Evolutionary conservation across 768 basidiomycete species (phyloP), one percentile per base, ranked within the genome.

Genomic region (Phlebiopsis flavidoalba): DNA sequence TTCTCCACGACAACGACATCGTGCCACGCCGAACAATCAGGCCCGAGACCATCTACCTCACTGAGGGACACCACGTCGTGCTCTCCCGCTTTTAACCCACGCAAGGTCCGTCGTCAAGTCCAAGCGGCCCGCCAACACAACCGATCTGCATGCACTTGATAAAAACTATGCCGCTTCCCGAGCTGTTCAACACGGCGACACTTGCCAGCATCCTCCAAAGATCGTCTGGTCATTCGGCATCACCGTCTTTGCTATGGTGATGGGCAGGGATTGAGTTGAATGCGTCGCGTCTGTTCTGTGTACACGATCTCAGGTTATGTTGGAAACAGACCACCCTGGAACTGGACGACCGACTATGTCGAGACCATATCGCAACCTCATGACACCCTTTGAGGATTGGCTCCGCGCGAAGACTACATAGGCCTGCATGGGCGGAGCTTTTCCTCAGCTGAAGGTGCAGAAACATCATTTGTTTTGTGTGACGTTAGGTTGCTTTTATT

Each of bases 151-250:
- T 6, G 10, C 43, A 36, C 2, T n/a, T 48, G 36, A n/a, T n/a
- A n/a, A n/a, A n/a, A 3, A 19, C 8, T 60, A 60, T 51, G 40
- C 37, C 51, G 2, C 59, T 5, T 5, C 59, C 59, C 14, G 59
- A 60, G 52, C 5, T 53, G 50, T 12, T 53, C 26, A 3, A n/a
- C n/a, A 2, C 6, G 26, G 26, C 3, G 3, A 12, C 55, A 67
- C 73, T 53, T 74, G 75, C 60, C 79, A 80, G 65, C n/a, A n/a
- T 76, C 77, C 35, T 74, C 71, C 60, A 77, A 72, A 12, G 80
- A 81, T n/a, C 61, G 72, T 78, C 24, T 81, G 80, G 80, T 75
- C 75, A 7, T 71, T 77, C 33, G 79, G 78, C 11, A 77, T 80
- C 62, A 35, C 50, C 26, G 37, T 58, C 31, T 58, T 49, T n/a